Percentiles rank a stretch among this genome's conserved stretches.
Conservation (phyloP, 2,329 filamentous ascomycete species). For the Mycosphaerelloides madeirae region DNA sequence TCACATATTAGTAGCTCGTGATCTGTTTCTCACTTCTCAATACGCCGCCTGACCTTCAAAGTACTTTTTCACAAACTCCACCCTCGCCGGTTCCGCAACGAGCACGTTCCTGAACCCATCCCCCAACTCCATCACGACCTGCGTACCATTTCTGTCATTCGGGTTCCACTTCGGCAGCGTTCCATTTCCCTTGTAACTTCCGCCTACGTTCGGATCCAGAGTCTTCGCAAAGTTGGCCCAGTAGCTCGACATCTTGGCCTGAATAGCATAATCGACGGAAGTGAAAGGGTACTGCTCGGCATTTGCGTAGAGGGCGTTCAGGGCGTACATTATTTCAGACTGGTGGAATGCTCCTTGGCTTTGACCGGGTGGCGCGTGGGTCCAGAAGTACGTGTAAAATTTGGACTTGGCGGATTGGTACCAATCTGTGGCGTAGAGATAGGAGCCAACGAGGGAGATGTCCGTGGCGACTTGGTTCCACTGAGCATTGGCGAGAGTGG, state of each 20-base stretch:
- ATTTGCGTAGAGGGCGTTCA: conserved; percentile 8
- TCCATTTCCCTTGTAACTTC: conserved; percentile 1
- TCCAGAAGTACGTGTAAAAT: conserved; percentile 9
- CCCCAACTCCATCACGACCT: conserved; percentile 4
- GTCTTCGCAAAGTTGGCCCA: conserved; percentile 9
- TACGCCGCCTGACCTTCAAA: conserved; percentile 7
- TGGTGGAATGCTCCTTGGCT: conserved; percentile 4
- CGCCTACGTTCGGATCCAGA: conserved; percentile 5
- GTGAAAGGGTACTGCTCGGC: conserved; percentile 5
- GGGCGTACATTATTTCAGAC: conserved; percentile 7
- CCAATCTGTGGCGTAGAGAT: conserved; percentile 4
- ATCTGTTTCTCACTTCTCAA: no score
- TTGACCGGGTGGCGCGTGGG: conserved; percentile 5
- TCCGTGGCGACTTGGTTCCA: conserved; percentile 4
- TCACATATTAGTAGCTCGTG: no score
- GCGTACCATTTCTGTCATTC: background rate
- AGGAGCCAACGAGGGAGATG: conserved; percentile 7
- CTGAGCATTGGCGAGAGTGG: background rate
- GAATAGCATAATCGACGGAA: conserved; percentile 2
- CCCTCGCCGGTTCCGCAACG: conserved; percentile 1
- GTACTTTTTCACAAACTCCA: conserved; percentile 4
- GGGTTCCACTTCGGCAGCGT: conserved; percentile 3
- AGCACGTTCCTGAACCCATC: background rate
- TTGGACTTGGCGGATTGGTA: conserved; percentile 5
- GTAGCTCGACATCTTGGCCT: conserved; percentile 5